Conservation (phyloP, 306 rosid genomes). For the Prunus campanulata region DNA sequence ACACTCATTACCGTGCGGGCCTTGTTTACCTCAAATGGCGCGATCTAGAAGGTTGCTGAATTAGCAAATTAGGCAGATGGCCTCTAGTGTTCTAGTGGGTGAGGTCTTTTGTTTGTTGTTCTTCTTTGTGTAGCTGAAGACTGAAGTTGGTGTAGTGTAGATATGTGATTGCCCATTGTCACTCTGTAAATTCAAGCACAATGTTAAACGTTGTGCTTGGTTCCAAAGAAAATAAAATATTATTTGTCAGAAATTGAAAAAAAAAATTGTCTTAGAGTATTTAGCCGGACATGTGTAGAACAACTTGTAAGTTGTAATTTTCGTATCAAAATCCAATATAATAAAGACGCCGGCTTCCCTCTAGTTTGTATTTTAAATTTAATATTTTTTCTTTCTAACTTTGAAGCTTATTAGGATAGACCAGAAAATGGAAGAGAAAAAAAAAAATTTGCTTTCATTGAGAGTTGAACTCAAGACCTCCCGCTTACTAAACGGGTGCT, state of each 20-base stretch:
- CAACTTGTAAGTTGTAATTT: not conserved
- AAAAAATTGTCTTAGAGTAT: not conserved
- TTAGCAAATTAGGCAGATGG: constrained; percentile 11
- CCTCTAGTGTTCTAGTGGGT: not conserved
- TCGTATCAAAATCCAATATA: not conserved
- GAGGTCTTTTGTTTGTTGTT: constrained; percentile 14
- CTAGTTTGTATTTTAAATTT: not conserved
- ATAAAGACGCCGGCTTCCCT: not conserved
- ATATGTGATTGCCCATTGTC: not conserved
- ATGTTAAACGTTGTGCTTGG: not conserved
- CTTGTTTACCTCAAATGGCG: constrained; percentile 96
- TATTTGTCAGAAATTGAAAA: not conserved
- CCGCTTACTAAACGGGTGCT: constrained; percentile 53
- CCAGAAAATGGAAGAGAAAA: not conserved
- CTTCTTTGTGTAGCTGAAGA: not conserved
- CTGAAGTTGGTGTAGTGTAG: not conserved
- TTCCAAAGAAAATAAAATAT: not conserved
- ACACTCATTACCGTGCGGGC: constrained; percentile 85
- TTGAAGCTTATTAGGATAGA: too few relatives aligned
- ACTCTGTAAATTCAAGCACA: not conserved
- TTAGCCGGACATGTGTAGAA: not conserved
- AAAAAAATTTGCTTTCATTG: constrained; percentile 28
- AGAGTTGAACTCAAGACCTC: constrained; percentile 51
- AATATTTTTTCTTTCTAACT: too few relatives aligned
- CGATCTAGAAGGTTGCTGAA: constrained; percentile 77